Base-by-base conservation (phyloP, 2,329 filamentous ascomycete genomes). In the Leptoxyphium fumago region DNA sequence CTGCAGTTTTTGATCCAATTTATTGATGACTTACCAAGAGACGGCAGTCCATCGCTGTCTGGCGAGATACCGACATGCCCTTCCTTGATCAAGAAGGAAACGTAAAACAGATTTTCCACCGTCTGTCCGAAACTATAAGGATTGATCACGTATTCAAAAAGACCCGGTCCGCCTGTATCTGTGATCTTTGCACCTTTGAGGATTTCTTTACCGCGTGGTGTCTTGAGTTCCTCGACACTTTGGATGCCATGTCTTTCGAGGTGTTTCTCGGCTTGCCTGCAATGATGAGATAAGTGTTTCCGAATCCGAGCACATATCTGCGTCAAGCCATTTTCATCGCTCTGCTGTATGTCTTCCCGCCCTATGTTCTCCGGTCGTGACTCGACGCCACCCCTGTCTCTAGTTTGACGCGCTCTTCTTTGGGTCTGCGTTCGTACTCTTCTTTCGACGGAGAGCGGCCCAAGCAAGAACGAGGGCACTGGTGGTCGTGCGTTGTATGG, bases 41-140 rank as follows among this genome's bases (percentile, higher is more conserved):
- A 78, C n/a, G 88, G 88, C 38, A 94, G 66, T 1, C 75, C 79
- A 47, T 82, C 67, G 10, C 78, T 72, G 56, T 95, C 88, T 45
- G 78, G 74, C 2, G 75, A 70, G n/a, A 98, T 72, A 29, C 77
- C 77, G 5, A 87, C 75, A 47, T 75, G 77, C 10, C 87, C 87
- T 63, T 98, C 91, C 46, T 84, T 78, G 47, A 96, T 86, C 48
- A 98, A 67, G 58, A 98, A 98, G 59, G 85, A 93, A 53, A 94
- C 77, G 60, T 96, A 96, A 63, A 98, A 98, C 55, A 98, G 71
- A 55, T 98, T 98, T 61, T 98, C 91, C 6, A 98, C 80, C 0
- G 87, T 94, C 63, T 98, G 91, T 0, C 85, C 85, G 55, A 96
- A 98, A 1, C 86, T 94, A 34, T 69, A 69, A 0, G 91, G 91